phyloP scores from a whole-genome alignment of 164 flowering plant genomes.

The Chimonanthus salicifolius region DNA sequence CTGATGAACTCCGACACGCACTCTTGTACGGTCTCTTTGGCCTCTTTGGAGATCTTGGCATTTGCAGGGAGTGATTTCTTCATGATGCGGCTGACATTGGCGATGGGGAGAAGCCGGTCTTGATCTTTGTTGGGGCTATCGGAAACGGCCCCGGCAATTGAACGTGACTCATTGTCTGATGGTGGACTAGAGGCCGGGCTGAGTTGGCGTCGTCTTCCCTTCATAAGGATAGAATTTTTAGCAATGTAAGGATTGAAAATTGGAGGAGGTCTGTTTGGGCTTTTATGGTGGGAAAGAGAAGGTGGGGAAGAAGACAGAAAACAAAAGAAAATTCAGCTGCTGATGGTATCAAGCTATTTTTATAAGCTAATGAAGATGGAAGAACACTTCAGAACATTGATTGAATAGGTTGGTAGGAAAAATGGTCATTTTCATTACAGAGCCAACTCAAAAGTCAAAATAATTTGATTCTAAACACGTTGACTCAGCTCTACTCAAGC shows the following conservation, averaged over 20 bases:
- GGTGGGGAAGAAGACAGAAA: conserved; percentile 17
- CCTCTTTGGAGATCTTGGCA: conserved; percentile 43
- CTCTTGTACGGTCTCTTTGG: conserved; percentile 45
- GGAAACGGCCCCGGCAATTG: conserved; percentile 3
- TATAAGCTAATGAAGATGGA: neutral
- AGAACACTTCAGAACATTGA: neutral
- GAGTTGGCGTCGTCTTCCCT: conserved; percentile 16
- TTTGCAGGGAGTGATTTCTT: conserved; percentile 36
- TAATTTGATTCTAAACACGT: neutral
- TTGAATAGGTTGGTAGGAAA: neutral
- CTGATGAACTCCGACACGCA: conserved; percentile 52
- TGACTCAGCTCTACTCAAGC: neutral
- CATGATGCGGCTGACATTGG: conserved; percentile 44
- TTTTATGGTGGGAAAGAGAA: neutral
- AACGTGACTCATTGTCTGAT: conserved; percentile 16
- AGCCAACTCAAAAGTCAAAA: neutral
- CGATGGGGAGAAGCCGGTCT: conserved; percentile 41
- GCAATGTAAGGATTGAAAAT: neutral
- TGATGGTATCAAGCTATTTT: neutral
- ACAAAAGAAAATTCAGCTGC: conserved; percentile 6
- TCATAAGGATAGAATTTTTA: conserved; percentile 12
- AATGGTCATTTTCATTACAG: neutral
- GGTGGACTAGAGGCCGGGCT: conserved; percentile 26
- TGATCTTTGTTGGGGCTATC: conserved; percentile 27
- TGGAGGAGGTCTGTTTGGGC: neutral